Base-by-base conservation (phyloP, 495 filamentous ascomycete species). In the Daldinia caldariorum region DNA sequence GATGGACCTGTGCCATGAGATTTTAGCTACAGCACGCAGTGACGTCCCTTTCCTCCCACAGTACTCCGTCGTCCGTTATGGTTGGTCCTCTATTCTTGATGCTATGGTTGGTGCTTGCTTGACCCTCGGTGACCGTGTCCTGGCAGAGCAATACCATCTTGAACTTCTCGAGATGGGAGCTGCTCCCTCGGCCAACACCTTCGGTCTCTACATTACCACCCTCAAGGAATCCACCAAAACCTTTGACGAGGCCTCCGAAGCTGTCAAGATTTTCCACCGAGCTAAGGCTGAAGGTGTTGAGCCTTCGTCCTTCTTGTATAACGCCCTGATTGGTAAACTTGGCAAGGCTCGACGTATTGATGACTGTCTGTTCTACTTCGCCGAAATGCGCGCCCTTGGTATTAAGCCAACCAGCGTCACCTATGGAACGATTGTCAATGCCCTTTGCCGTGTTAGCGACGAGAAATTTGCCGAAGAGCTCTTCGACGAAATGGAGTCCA, bases 401-500 rank as follows among this genome's bases (percentile, higher is more conserved):
- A 95, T 98, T 74, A 93, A 94, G 71, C 95, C 95, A 2, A 99
- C 95, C 6, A 97, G 93, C 63, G 95, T 99, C 70, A 98, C 95
- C 6, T 99, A 98, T 74, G 95, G 95, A 68, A 99, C 95, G 32
- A 92, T 99, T 67, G 94, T 99, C 80, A 99, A 99, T 71, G 95
- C 95, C 38, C 87, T 98, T 6, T 97, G 94, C 83, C 94, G 95
- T 65, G 96, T 98, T 61, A 95, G 92, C 75, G 94, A 99, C 68
- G 95, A 98, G 80, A 93, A 94, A 59, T 97, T 97, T 75, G 95
- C 95, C 53, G 95, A 97, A 75, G 92, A 99, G 79, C 89, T 98
- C 72, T 98, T 99, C 78, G 92, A 97, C 72, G 96, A 99, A 83
- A 99, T 99, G 95, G 95, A 99, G 83, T 89, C 89, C 41, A 97